These are phyloP conservation scores for Trichoderma citrinoviride DNA, from an alignment of 2,329 filamentous ascomycete species.

Conservation along the genomic window DNA sequence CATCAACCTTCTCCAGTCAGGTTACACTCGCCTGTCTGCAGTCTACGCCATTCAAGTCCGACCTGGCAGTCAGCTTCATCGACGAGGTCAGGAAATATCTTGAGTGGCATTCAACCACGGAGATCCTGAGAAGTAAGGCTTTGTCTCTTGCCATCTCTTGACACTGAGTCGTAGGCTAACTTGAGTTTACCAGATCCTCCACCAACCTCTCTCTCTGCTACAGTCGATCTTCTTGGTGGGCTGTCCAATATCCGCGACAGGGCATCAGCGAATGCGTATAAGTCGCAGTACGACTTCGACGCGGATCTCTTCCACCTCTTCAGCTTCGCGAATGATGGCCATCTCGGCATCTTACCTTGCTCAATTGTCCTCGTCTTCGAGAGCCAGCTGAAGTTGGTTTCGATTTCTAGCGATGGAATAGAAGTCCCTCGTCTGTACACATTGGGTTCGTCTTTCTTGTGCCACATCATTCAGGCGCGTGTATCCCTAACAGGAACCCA, in stretches of 20 bases:
- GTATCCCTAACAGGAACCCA: background rate
- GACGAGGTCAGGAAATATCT: constrained; percentile 19
- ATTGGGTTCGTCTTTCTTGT: background rate
- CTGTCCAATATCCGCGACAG: constrained; percentile 6
- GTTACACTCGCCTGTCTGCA: constrained; percentile 11
- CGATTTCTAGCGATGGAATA: constrained; percentile 32
- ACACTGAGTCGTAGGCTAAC: background rate
- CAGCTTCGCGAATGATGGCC: constrained; percentile 18
- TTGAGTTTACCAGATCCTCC: constrained; percentile 10
- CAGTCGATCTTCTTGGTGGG: constrained; percentile 20
- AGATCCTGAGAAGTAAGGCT: constrained; percentile 17
- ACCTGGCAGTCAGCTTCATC: constrained; percentile 4
- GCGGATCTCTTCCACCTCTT: constrained; percentile 8
- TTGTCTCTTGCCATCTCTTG: background rate
- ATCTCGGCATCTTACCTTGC: constrained; percentile 7
- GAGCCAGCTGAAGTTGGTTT: background rate
- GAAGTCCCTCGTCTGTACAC: constrained; percentile 28
- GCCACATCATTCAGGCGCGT: no score
- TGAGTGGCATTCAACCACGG: constrained; percentile 23
- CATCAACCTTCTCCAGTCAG: background rate
- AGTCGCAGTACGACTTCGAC: constrained; percentile 18
- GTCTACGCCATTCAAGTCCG: constrained; percentile 21
- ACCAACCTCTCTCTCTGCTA: background rate
- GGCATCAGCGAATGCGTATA: background rate
- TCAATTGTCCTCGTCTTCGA: background rate